These are phyloP conservation scores for Chlorociboria aeruginascens DNA, from an alignment of 495 filamentous ascomycete species.

Conservation along the genomic window DNA sequence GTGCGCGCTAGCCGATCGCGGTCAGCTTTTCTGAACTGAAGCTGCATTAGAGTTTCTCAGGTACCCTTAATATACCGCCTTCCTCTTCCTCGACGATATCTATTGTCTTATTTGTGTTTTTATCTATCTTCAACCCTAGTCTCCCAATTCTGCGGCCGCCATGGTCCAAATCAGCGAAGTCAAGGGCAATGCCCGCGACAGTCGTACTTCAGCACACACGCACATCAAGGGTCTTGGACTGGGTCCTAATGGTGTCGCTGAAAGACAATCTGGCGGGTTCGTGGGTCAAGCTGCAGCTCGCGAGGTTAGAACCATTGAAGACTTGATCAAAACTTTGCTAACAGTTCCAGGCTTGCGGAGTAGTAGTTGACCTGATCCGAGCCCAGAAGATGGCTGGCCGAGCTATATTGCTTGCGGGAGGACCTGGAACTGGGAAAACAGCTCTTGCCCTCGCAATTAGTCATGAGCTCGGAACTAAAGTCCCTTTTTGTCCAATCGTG, in stretches of 20 bases:
- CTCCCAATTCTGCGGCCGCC: not conserved
- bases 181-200: constrained; percentile 88
- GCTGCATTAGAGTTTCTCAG: too few relatives aligned
- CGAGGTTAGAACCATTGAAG: constrained; percentile 43
- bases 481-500: constrained; percentile 94
- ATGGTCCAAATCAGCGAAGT: constrained; percentile 97
- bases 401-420: constrained; percentile 84
- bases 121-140: too few relatives aligned
- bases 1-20: too few relatives aligned
- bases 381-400: constrained; percentile 95
- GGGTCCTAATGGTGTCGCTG: constrained; percentile 68
- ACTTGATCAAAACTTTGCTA: not conserved
- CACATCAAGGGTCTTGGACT: constrained; percentile 93
- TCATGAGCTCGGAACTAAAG: constrained; percentile 92
- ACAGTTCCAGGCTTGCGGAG: constrained; percentile 58
- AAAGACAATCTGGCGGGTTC: constrained; percentile 65
- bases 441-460: constrained; percentile 88
- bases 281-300: constrained; percentile 80
- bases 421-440: constrained; percentile 90
- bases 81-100: too few relatives aligned
- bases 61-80: too few relatives aligned
- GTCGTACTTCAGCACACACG: constrained; percentile 89
- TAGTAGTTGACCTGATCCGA: constrained; percentile 89
- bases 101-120: too few relatives aligned
- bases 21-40: too few relatives aligned